Evolutionary conservation across 2,329 filamentous ascomycete genomes (phyloP).

Genomic region (Colletotrichum abscissum): DNA sequence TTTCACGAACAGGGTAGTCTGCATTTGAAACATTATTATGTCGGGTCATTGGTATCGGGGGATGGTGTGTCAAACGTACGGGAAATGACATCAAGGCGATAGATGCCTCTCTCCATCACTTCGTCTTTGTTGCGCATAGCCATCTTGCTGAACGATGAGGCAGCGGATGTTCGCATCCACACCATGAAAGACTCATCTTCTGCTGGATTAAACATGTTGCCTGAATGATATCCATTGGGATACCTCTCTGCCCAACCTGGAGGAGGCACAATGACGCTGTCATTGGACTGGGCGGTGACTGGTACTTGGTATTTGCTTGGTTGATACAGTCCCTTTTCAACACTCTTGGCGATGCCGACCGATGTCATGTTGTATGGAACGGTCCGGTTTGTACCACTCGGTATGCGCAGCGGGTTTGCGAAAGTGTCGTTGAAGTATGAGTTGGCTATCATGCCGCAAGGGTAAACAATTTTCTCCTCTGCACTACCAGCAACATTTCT

Average conservation of each 20-base stretch:
- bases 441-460: constrained; percentile 16
- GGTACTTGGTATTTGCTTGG: background rate
- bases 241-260: background rate
- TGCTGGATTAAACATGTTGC: constrained; percentile 15
- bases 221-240: constrained; percentile 7
- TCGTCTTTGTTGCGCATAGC: background rate
- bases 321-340: background rate
- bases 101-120: constrained; percentile 13
- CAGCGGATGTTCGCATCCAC: constrained; percentile 12
- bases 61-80: background rate
- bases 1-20: constrained; percentile 6
- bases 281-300: background rate
- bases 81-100: constrained; percentile 4
- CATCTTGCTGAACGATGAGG: background rate
- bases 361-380: background rate
- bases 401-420: background rate
- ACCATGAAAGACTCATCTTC: constrained; percentile 18
- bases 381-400: background rate
- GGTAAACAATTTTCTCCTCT: background rate
- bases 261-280: background rate
- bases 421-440: constrained; percentile 22
- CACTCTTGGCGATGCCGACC: background rate
- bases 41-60: too few relatives aligned
- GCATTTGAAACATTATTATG: background rate
- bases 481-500: background rate